phyloP scores from a whole-genome alignment of 2,329 filamentous ascomycete species.

The Cercospora berteroae region DNA sequence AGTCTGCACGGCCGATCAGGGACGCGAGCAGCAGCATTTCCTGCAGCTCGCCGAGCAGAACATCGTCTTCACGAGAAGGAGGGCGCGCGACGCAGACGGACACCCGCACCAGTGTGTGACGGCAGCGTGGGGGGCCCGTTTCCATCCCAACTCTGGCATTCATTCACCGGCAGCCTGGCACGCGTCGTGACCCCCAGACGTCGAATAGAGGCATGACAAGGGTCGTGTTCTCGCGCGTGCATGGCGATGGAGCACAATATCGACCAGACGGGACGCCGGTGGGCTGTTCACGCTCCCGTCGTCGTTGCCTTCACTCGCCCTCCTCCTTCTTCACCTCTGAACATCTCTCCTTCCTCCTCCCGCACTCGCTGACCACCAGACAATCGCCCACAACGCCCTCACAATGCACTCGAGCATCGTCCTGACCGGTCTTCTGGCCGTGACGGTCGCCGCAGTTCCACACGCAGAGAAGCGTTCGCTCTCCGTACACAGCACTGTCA shows the following conservation, averaged over 20 bases:
- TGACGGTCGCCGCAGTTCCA: slow-evolving; percentile 7
- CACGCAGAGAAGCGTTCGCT: slow-evolving; percentile 10
- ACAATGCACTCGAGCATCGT: slow-evolving; percentile 15
- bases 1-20: background rate
- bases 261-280: background rate
- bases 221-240: background rate
- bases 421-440: slow-evolving; percentile 13
- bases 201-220: background rate
- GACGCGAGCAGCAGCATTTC: background rate
- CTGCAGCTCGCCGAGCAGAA: slow-evolving; percentile 3
- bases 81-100: background rate
- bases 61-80: background rate
- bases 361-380: background rate
- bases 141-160: slow-evolving; percentile 5
- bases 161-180: slow-evolving; percentile 5
- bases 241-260: slow-evolving; percentile 7
- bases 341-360: background rate
- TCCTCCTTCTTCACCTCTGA: background rate
- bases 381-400: background rate
- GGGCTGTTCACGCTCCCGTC: background rate
- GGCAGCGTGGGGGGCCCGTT: background rate
- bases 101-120: background rate
- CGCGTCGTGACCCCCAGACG: background rate
- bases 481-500: slow-evolving; percentile 19
- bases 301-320: background rate